phyloP scores from a whole-genome alignment of 495 filamentous ascomycete species.

The Penicillium paxilli region DNA sequence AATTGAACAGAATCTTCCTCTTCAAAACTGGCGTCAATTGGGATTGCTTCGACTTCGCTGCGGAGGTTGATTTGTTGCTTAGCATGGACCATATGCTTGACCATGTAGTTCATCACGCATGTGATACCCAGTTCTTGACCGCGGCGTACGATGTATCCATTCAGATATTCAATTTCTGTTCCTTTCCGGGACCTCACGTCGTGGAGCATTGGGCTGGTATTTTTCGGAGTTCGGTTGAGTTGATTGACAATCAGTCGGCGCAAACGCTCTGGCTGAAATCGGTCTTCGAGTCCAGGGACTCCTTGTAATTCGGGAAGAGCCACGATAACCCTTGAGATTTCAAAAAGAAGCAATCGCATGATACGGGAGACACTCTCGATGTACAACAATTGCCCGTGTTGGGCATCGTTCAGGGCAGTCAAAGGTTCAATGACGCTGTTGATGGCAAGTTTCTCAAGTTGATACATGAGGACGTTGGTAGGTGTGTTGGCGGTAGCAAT shows the following conservation, averaged over 20 bases:
- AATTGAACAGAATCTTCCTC: background rate
- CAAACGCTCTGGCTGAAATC: conserved; percentile 57
- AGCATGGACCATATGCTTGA: conserved; percentile 57
- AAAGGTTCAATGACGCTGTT: conserved; percentile 82
- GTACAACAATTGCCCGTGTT: conserved; percentile 72
- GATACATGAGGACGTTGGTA: conserved; percentile 47
- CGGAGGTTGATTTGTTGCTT: conserved; percentile 22
- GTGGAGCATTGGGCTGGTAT: conserved; percentile 79
- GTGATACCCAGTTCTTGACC: conserved; percentile 67
- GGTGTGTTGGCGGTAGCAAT: conserved; percentile 48
- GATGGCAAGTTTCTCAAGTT: conserved; percentile 79
- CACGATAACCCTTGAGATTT: conserved; percentile 63
- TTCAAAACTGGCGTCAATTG: conserved; percentile 26
- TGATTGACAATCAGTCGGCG: conserved; percentile 56
- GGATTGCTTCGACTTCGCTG: conserved; percentile 32
- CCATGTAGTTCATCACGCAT: conserved; percentile 66
- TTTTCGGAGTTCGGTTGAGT: conserved; percentile 60
- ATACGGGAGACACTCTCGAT: conserved; percentile 55
- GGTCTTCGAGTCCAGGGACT: conserved; percentile 55
- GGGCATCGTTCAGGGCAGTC: conserved; percentile 68
- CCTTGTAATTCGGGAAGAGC: conserved; percentile 66
- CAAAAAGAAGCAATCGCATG: conserved; percentile 63
- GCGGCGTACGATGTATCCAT: conserved; percentile 75
- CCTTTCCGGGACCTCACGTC: conserved; percentile 61
- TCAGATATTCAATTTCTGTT: conserved; percentile 83